Percentiles rank a stretch among this genome's conserved stretches.
phyloP scores from a whole-genome alignment of 2,329 filamentous ascomycete genomes.

The Aspergillus felis region DNA sequence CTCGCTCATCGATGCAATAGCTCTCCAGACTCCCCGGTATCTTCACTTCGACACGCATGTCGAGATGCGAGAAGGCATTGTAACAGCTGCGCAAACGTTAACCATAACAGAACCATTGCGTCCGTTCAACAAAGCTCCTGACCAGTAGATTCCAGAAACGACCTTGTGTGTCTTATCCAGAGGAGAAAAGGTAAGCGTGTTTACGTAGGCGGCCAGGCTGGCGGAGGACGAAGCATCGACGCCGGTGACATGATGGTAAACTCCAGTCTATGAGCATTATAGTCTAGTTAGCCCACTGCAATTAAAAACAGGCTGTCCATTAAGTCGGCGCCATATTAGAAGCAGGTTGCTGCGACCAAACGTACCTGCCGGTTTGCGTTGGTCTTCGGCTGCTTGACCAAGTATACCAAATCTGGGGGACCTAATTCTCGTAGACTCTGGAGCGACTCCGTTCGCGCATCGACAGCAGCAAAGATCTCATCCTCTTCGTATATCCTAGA shows the following conservation, averaged over 20 bases:
- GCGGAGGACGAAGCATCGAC: constrained; percentile 97
- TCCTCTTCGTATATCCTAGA: constrained; percentile 87
- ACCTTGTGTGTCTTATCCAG: constrained; percentile 84
- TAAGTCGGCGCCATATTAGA: background rate
- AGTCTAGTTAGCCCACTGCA: constrained; percentile 1
- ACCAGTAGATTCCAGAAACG: constrained; percentile 92
- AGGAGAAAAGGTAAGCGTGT: constrained; percentile 89
- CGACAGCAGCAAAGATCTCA: constrained; percentile 77
- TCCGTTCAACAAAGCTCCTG: constrained; percentile 26
- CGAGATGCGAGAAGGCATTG: constrained; percentile 96
- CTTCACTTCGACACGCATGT: constrained; percentile 97
- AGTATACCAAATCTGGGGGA: constrained; percentile 90
- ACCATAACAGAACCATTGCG: background rate
- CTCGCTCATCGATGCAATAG: constrained; percentile 95
- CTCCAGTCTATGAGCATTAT: constrained; percentile 61
- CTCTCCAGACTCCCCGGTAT: constrained; percentile 96
- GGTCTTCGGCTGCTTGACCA: constrained; percentile 72
- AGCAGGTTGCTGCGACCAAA: background rate
- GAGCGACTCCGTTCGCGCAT: constrained; percentile 86
- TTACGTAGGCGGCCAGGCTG: constrained; percentile 95
- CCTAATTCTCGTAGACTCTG: constrained; percentile 84
- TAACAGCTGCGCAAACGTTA: constrained; percentile 64
- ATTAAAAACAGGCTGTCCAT: background rate
- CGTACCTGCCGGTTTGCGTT: constrained; percentile 54
- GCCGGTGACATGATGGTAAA: constrained; percentile 97